Evolutionary conservation across 192 early-diverging fungal genomes (phyloP).

Genomic region (Gonapodya prolifera): DNA sequence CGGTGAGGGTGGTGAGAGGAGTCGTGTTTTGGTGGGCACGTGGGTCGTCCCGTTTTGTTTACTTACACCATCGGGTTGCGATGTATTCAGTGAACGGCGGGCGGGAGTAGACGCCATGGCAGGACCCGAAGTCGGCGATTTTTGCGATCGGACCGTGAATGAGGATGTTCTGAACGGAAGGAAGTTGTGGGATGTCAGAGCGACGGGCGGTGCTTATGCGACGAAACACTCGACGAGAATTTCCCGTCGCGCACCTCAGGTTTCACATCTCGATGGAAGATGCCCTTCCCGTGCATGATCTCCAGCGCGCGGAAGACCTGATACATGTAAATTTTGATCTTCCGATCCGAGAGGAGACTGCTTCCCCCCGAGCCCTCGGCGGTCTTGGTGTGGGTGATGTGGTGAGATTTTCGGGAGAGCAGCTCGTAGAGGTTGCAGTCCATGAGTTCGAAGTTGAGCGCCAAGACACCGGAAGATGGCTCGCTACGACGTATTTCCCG

Average conservation of each 20-base stretch:
- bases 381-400: slow-evolving; percentile 19
- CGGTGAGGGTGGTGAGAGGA: not conserved
- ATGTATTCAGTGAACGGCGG: slow-evolving; percentile 57
- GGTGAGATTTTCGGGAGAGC: slow-evolving; percentile 40
- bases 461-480: slow-evolving; percentile 33
- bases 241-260: slow-evolving; percentile 28
- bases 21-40: no score
- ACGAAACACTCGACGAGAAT: not conserved
- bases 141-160: slow-evolving; percentile 33
- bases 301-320: slow-evolving; percentile 46
- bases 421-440: slow-evolving; percentile 51
- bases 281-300: slow-evolving; percentile 50
- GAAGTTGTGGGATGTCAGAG: not conserved
- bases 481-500: no score
- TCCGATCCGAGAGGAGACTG: no score
- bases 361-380: slow-evolving; percentile 22
- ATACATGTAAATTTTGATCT: slow-evolving; percentile 37
- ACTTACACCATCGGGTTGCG: slow-evolving; percentile 53
- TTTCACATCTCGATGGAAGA: slow-evolving; percentile 51
- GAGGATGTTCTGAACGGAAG: slow-evolving; percentile 31
- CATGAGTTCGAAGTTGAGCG: slow-evolving; percentile 49
- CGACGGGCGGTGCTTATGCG: not conserved
- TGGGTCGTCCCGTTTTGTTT: not conserved
- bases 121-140: slow-evolving; percentile 50
- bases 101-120: slow-evolving; percentile 48